Conservation (phyloP, 169 alveolate species). For the Plasmodium cynomolgi region DNA sequence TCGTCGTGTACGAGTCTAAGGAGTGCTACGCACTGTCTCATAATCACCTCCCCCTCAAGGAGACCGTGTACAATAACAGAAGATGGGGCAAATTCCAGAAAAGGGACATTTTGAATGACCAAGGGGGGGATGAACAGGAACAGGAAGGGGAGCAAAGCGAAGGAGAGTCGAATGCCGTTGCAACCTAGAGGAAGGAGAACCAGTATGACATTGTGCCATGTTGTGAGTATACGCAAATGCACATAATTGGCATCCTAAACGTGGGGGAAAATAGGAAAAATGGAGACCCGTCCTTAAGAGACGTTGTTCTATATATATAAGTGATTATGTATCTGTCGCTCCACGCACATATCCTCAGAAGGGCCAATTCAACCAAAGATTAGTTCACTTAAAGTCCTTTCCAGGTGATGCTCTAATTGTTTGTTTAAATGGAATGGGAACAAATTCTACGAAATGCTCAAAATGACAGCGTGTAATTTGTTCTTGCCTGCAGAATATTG, state of each 20-base stretch:
- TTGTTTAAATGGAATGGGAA: background rate
- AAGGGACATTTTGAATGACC: conserved; percentile 11
- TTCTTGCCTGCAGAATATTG: background rate
- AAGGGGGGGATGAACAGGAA: background rate
- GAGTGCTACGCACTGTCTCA: conserved; percentile 53
- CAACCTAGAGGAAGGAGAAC: background rate
- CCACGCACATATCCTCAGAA: background rate
- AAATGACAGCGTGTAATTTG: background rate
- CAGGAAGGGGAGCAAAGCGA: background rate
- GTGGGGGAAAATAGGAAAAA: background rate
- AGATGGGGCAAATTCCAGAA: background rate
- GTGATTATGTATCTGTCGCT: background rate
- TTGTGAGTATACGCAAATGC: background rate
- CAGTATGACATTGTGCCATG: background rate
- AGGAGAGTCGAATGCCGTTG: background rate
- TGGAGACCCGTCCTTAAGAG: background rate
- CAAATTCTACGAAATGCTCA: background rate
- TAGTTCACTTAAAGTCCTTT: background rate
- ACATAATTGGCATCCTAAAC: background rate
- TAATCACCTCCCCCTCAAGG: conserved; percentile 32
- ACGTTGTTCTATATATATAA: background rate
- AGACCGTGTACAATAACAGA: background rate
- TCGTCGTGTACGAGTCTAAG: conserved; percentile 42
- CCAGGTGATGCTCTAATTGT: background rate
- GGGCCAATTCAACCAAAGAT: background rate